These are phyloP conservation scores for Ambrosia hybrid DNA, from an alignment of 140 eudicot genomes.

Conservation along the genomic window DNA sequence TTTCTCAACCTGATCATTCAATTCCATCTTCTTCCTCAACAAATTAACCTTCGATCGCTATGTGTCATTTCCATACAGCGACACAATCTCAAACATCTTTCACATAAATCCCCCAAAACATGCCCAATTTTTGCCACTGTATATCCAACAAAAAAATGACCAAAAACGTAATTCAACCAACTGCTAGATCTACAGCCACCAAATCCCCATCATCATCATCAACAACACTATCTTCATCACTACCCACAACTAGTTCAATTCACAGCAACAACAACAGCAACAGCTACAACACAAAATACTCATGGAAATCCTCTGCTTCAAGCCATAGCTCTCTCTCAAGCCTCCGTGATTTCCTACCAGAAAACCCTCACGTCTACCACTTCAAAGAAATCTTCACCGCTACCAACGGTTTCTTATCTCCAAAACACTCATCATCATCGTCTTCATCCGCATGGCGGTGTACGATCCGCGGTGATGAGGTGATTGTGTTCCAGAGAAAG, in stretches of 20 bases:
- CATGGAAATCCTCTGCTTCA: conserved; percentile 48
- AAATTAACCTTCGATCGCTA: not conserved
- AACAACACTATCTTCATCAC: conserved; percentile 11
- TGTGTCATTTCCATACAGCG: not conserved
- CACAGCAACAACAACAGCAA: conserved; percentile 24
- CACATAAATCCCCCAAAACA: not conserved
- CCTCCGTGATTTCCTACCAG: conserved; percentile 61
- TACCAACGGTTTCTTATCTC: conserved; percentile 50
- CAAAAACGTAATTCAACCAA: conserved; percentile 24
- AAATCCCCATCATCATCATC: conserved; percentile 14
- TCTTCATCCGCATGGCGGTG: conserved; percentile 86
- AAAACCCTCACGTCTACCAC: conserved; percentile 66
- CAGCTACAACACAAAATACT: conserved; percentile 42
- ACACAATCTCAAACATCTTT: not conserved
- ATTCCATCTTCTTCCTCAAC: not conserved
- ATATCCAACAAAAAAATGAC: conserved; percentile 37
- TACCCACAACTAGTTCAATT: conserved; percentile 16
- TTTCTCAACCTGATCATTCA: not conserved
- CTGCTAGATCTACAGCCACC: conserved; percentile 3
- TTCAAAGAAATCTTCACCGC: conserved; percentile 64
- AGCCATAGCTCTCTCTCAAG: conserved; percentile 48
- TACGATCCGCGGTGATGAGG: conserved; percentile 48
- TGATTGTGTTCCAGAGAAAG: conserved; percentile 61
- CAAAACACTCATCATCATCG: conserved; percentile 48
- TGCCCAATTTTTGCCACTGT: conserved; percentile 18